A percentile compares a stretch with the other conserved stretches of the same genome.
These are phyloP conservation scores for Hondaea fermentalgiana DNA, from an alignment of 108 stramenopile genomes.

Conservation along the genomic window DNA sequence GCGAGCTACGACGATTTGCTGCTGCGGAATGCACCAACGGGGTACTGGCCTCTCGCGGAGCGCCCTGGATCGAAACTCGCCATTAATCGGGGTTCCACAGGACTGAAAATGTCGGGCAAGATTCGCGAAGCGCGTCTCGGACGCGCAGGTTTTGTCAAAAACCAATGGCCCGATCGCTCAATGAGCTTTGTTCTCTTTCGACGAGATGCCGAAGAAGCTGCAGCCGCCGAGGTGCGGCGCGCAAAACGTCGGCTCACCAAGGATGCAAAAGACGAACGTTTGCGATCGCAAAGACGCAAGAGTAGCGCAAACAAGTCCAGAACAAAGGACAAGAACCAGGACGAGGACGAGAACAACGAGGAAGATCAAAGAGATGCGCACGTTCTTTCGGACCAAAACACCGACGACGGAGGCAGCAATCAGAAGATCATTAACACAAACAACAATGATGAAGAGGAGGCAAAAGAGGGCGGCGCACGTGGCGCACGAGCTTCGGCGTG, in stretches of 20 bases:
- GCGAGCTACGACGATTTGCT: neutral
- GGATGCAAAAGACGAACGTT: neutral
- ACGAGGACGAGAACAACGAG: neutral
- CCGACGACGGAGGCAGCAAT: no score
- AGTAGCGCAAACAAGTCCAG: neutral
- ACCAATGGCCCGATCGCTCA: neutral
- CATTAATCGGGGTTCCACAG: conserved; percentile 34
- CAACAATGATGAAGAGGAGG: neutral
- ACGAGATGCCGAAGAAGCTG: neutral
- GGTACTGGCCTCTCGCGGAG: conserved; percentile 31
- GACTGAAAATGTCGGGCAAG: neutral
- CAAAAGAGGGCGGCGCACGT: neutral
- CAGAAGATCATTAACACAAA: neutral
- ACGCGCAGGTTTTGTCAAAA: neutral
- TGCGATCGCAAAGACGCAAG: neutral
- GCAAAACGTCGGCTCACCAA: neutral
- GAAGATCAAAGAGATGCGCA: no score
- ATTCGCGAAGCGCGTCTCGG: neutral
- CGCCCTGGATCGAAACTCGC: conserved; percentile 36
- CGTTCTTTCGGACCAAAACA: no score
- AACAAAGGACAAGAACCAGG: neutral
- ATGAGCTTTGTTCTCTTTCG: neutral
- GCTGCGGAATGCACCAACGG: neutral
- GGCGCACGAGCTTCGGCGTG: no score
- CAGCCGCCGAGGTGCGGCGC: neutral